Conservation (phyloP, 768 basidiomycete genomes). For the Tulasnella sp. region DNA sequence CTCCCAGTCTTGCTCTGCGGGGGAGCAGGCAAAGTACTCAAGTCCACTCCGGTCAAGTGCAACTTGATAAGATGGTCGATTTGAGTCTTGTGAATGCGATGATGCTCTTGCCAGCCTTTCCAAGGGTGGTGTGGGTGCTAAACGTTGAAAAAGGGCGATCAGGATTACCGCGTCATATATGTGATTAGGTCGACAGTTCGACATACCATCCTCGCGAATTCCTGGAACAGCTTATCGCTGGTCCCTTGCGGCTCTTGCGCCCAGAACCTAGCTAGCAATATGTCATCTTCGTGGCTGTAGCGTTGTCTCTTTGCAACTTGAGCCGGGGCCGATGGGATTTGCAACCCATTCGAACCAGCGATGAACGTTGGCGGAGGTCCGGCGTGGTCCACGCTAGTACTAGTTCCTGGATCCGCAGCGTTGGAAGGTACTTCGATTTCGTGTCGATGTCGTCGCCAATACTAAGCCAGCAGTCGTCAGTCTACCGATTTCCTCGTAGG, state of each 20-base stretch:
- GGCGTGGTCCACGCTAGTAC: background rate
- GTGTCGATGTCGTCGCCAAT: conserved; percentile 81
- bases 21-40: conserved; percentile 5
- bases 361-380: background rate
- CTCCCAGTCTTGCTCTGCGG: background rate
- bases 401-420: background rate
- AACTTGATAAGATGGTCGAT: conserved; percentile 42
- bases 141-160: conserved; percentile 2
- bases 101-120: conserved; percentile 93
- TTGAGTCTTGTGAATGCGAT: conserved; percentile 78
- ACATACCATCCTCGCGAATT: conserved; percentile 58
- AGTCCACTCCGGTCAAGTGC: conserved; percentile 3
- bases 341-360: conserved; percentile 31
- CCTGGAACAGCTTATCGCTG: conserved; percentile 76
- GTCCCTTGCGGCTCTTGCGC: conserved; percentile 66
- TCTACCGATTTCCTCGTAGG: background rate
- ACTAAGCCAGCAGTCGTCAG: conserved; percentile 29
- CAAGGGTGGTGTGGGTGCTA: conserved; percentile 85
- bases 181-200: background rate
- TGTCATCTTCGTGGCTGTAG: conserved; percentile 71
- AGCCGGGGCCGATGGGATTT: conserved; percentile 46
- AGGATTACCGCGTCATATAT: background rate
- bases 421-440: conserved; percentile 62
- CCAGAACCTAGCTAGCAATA: conserved; percentile 70
- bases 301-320: conserved; percentile 78